Percentiles rank a stretch among this genome's conserved stretches.
Evolutionary conservation across 78 protist genomes (phyloP).

Genomic region (slime mould (Dictyostelium discoideum)): dicty_2.7 NC_007088.5:707501-708000

Average conservation of each 20-base stretch:
- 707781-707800: conserved; percentile 59
- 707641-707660: conserved; percentile 83
- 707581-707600: conserved; percentile 32
- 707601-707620: conserved; percentile 47
- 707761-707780: conserved; percentile 77
- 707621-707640: conserved; percentile 67
- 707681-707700: conserved; percentile 24
- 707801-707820: conserved; percentile 79
- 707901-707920: conserved; percentile 72
- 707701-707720: conserved; percentile 65
- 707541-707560: background rate
- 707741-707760: conserved; percentile 72
- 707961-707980: background rate
- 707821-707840: conserved; percentile 72
- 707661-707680: conserved; percentile 42
- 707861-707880: conserved; percentile 72
- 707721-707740: conserved; percentile 65
- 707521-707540: background rate
- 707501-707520: background rate
- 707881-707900: conserved; percentile 70
- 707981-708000: background rate
- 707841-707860: conserved; percentile 75
- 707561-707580: conserved; percentile 23
- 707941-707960: conserved; percentile 36
- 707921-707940: conserved; percentile 66